phyloP scores from a whole-genome alignment of 2,329 filamentous ascomycete species.

The Eutypa lata region DNA sequence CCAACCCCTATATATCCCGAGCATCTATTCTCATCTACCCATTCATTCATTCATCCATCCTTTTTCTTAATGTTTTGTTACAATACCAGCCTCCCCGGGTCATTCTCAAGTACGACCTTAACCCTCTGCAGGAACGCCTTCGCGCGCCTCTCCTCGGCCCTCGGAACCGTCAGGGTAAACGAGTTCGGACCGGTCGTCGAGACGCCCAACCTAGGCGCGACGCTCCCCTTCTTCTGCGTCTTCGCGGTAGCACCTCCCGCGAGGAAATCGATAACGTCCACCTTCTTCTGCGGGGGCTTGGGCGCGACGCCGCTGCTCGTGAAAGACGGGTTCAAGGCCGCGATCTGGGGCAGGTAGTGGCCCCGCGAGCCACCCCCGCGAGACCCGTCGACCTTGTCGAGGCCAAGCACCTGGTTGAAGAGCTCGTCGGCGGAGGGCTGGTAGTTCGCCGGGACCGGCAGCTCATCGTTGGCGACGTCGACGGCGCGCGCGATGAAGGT shows the following conservation, averaged over 20 bases:
- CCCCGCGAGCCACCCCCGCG: conserved; percentile 51
- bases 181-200: conserved; percentile 61
- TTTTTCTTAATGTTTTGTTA: no score
- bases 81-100: conserved; percentile 72
- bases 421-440: conserved; percentile 75
- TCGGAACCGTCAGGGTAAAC: conserved; percentile 77
- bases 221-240: conserved; percentile 9
- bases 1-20: no score
- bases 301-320: conserved; percentile 22
- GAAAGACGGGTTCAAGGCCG: conserved; percentile 46
- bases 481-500: conserved; percentile 84
- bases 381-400: conserved; percentile 46
- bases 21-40: no score
- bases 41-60: background rate
- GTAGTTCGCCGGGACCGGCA: conserved; percentile 64
- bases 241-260: conserved; percentile 37
- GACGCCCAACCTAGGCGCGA: conserved; percentile 31
- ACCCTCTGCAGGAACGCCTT: conserved; percentile 80
- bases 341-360: conserved; percentile 70
- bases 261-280: conserved; percentile 83
- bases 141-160: conserved; percentile 78
- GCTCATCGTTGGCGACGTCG: conserved; percentile 81
- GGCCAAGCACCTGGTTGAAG: conserved; percentile 83
- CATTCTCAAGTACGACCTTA: conserved; percentile 77
- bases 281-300: conserved; percentile 43